These are phyloP conservation scores for Dendrobium officinale DNA, from an alignment of 106 monocot species.

Conservation along the genomic window DNA sequence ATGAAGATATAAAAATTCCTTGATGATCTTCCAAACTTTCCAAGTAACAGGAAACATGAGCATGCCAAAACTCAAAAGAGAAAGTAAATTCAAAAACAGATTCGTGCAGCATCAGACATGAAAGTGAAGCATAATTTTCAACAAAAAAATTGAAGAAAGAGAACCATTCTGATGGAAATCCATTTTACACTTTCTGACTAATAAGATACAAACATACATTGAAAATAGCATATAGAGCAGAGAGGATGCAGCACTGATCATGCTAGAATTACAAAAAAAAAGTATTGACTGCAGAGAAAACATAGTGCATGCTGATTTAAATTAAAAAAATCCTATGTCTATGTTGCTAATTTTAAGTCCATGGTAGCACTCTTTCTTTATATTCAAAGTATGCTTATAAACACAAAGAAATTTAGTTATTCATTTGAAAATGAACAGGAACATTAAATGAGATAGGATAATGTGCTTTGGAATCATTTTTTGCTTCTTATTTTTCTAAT, in stretches of 20 bases:
- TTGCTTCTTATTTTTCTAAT: not conserved
- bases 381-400: not conserved
- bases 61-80: not conserved
- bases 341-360: not conserved
- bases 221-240: not conserved
- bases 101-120: not conserved
- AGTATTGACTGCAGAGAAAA: not conserved
- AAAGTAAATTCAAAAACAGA: not conserved
- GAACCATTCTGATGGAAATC: not conserved
- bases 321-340: not conserved
- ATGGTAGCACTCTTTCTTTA: not conserved
- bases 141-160: not conserved
- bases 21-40: not conserved
- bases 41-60: constrained; percentile 1
- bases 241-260: not conserved
- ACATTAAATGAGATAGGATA: not conserved
- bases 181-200: not conserved
- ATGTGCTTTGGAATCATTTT: not conserved
- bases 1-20: not conserved
- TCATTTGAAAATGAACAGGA: not conserved
- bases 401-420: not conserved
- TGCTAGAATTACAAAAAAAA: not conserved
- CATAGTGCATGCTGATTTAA: not conserved
- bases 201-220: not conserved
- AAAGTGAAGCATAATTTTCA: not conserved